phyloP scores from a whole-genome alignment of 495 filamentous ascomycete species.

The Thozetella sp. region DNA sequence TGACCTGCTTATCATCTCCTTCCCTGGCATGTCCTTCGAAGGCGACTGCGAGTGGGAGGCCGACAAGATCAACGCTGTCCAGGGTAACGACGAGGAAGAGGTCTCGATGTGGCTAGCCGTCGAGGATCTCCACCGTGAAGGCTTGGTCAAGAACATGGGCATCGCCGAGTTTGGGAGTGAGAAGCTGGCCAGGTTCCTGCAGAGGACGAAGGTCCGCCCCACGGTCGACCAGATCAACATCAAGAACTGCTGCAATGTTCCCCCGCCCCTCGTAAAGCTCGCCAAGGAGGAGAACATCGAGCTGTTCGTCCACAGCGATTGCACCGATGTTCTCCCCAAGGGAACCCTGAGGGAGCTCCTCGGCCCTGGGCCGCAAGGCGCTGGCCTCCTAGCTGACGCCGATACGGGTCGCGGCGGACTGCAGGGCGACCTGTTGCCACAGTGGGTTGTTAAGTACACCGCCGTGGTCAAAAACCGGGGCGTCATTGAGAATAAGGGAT shows the following conservation, averaged over 20 bases:
- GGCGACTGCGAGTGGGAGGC: slow-evolving; percentile 85
- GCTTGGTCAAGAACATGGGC: slow-evolving; percentile 73
- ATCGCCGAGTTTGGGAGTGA: slow-evolving; percentile 89
- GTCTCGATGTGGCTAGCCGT: slow-evolving; percentile 67
- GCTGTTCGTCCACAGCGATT: slow-evolving; percentile 92
- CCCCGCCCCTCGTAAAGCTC: slow-evolving; percentile 80
- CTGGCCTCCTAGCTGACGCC: slow-evolving; percentile 64
- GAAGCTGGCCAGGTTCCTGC: slow-evolving; percentile 62
- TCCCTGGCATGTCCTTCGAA: slow-evolving; percentile 91
- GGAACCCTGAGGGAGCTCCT: slow-evolving; percentile 84
- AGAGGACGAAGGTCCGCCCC: slow-evolving; percentile 69
- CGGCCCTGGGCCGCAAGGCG: slow-evolving; percentile 64
- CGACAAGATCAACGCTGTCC: slow-evolving; percentile 60
- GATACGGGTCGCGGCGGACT: slow-evolving; percentile 50
- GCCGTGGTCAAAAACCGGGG: slow-evolving; percentile 96
- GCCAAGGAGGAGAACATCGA: slow-evolving; percentile 86
- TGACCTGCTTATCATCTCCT: slow-evolving; percentile 89
- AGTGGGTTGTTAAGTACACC: slow-evolving; percentile 98
- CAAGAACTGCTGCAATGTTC: slow-evolving; percentile 94
- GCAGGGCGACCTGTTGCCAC: slow-evolving; percentile 75
- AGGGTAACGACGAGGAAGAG: slow-evolving; percentile 67
- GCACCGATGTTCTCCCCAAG: slow-evolving; percentile 82
- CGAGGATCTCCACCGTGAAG: slow-evolving; percentile 71
- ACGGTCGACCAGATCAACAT: slow-evolving; percentile 96
- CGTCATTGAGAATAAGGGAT: slow-evolving; percentile 97